phyloP scores from a whole-genome alignment of 106 monocot genomes.

The Allium fistulosum region DNA sequence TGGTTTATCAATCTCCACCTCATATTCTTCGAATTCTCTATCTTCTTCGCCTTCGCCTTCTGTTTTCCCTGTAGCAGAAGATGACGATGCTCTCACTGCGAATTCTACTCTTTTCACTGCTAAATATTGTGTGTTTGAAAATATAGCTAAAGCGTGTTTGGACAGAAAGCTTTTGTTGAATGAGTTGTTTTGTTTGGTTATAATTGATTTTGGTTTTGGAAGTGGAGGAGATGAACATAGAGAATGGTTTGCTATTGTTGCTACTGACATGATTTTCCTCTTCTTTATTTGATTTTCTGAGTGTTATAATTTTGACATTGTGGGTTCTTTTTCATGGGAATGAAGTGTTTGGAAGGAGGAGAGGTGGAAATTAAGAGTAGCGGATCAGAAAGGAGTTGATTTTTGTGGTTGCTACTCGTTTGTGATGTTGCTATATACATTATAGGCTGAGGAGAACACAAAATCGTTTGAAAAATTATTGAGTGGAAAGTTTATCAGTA shows the following conservation, averaged over 20 bases:
- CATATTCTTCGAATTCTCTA: slow-evolving; percentile 54
- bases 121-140: background rate
- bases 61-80: slow-evolving; percentile 32
- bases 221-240: slow-evolving; percentile 26
- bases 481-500: too few relatives aligned
- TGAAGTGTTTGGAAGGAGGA: background rate
- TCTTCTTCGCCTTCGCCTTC: slow-evolving; percentile 33
- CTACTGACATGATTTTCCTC: slow-evolving; percentile 1
- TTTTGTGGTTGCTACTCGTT: slow-evolving; percentile 10
- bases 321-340: background rate
- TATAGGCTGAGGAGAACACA: background rate
- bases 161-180: slow-evolving; percentile 4
- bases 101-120: slow-evolving; percentile 3
- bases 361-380: slow-evolving; percentile 1
- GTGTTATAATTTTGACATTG: background rate
- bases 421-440: background rate
- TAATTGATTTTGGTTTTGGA: slow-evolving; percentile 20
- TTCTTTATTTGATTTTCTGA: background rate
- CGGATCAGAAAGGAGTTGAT: slow-evolving; percentile 10
- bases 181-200: slow-evolving; percentile 2
- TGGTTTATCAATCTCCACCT: slow-evolving; percentile 82
- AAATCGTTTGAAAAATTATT: background rate
- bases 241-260: slow-evolving; percentile 22
- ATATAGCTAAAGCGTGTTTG: background rate
- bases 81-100: slow-evolving; percentile 30